These are phyloP conservation scores for Termitomyces sp. DNA, from an alignment of 768 basidiomycete genomes.

Conservation along the genomic window DNA sequence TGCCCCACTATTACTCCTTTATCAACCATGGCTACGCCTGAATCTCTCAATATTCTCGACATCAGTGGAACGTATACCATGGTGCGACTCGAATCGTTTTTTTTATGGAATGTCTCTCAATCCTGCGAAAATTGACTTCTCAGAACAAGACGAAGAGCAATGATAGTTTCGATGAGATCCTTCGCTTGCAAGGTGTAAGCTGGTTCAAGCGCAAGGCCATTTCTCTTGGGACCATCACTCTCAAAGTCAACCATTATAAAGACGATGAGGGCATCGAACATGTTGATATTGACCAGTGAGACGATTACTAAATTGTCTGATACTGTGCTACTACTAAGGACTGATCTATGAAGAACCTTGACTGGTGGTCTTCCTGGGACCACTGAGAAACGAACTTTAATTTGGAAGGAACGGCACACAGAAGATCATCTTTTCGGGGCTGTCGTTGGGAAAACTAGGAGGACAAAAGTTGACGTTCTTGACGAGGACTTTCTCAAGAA, in stretches of 20 bases:
- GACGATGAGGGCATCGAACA: slow-evolving; percentile 54
- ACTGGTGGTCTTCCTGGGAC: slow-evolving; percentile 57
- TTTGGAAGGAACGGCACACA: slow-evolving; percentile 47
- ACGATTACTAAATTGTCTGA: not conserved
- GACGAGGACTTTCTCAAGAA: slow-evolving; percentile 37
- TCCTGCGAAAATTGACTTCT: not conserved
- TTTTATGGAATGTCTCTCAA: not conserved
- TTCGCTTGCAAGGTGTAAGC: slow-evolving; percentile 63
- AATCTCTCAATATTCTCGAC: slow-evolving; percentile 50
- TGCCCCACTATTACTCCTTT: not conserved
- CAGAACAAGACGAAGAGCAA: slow-evolving; percentile 71
- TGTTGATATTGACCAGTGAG: slow-evolving; percentile 55
- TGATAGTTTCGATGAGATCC: slow-evolving; percentile 48
- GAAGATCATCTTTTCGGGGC: slow-evolving; percentile 58
- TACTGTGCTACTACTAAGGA: not conserved
- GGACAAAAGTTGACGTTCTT: slow-evolving; percentile 41
- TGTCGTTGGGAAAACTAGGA: slow-evolving; percentile 48
- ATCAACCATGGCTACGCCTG: slow-evolving; percentile 58
- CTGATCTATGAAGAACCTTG: slow-evolving; percentile 25
- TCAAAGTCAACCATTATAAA: slow-evolving; percentile 59
- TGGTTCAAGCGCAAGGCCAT: slow-evolving; percentile 71
- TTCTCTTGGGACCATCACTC: slow-evolving; percentile 46
- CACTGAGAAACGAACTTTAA: slow-evolving; percentile 49
- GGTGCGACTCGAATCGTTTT: slow-evolving; percentile 29
- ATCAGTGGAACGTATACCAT: slow-evolving; percentile 57